Evolutionary conservation across 768 basidiomycete genomes (phyloP).

Genomic region (Termitomyces sp.): DNA sequence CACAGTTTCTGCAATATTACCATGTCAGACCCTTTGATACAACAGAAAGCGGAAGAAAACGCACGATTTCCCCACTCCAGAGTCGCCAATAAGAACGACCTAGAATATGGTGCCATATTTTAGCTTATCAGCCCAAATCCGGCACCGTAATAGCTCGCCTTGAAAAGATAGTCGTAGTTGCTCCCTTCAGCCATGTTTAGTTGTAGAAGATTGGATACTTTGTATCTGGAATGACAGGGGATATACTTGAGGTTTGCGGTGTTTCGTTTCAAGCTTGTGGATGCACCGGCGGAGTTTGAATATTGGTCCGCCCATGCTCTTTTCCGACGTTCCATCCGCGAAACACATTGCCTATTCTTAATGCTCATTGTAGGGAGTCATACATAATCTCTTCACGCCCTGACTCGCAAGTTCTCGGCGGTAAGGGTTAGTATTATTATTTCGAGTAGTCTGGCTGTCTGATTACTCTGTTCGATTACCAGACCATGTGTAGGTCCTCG

Average conservation of each 20-base stretch:
- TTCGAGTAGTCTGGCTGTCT: not conserved
- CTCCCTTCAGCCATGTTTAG: conserved; percentile 78
- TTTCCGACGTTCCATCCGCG: not conserved
- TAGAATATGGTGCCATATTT: conserved; percentile 24
- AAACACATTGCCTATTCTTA: not conserved
- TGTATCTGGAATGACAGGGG: conserved; percentile 17
- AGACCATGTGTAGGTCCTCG: not conserved
- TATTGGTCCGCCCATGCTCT: conserved; percentile 1
- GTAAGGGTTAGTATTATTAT: not conserved
- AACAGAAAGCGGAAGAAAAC: conserved; percentile 31
- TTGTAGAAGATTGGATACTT: conserved; percentile 11
- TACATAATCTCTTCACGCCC: not conserved
- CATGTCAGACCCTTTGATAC: conserved; percentile 4
- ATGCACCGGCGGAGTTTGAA: conserved; percentile 22
- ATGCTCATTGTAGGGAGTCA: not conserved
- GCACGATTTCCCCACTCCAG: conserved; percentile 98
- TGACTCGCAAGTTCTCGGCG: not conserved
- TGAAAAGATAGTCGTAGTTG: conserved; percentile 99
- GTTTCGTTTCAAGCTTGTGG: conserved; percentile 11
- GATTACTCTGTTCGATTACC: not conserved
- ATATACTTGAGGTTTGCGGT: conserved; percentile 7
- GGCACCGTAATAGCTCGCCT: conserved; percentile 46
- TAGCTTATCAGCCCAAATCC: not conserved
- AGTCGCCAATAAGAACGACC: conserved; percentile 99
- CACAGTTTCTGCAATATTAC: conserved; percentile 50